Evolutionary conservation across 2,329 filamentous ascomycete genomes (phyloP), one percentile per base, ranked within the genome.

Genomic region (Pleurostoma richardsiae): DNA sequence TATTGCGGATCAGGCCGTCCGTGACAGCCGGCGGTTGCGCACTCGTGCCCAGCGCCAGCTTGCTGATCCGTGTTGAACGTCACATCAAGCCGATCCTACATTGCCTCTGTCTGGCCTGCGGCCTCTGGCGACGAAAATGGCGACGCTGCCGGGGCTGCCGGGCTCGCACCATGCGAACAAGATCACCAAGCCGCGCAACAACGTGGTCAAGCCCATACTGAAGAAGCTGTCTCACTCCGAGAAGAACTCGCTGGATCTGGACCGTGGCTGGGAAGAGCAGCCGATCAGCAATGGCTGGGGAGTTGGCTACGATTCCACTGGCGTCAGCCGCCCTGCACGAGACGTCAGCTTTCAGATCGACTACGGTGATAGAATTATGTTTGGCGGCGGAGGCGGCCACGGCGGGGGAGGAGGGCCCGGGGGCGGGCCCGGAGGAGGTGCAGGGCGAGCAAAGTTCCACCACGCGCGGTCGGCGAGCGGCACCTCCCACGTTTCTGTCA

Each of bases 181-280:
- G 56, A 62, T 67, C 49, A 64, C 68, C 57, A 80, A 80, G 60
- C 57, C 69, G 68, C 70, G 54, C 63, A 74, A 73, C 54, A 67
- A 67, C 49, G 68, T 69, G 49, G 76, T 81, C 52, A 83, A 82
- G 63, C 81, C 81, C 7, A 83, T 84, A 40, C 65, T 85, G 45
- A 82, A 82, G 62, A 83, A 82, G 60, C 60, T 77, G 49, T 65
- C 71, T 33, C 70, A 75, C 42, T 81, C 77, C 54, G 79, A 82
- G 53, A 82, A 82, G 67, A 82, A 73, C 57, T 84, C 81, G 41
- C 63, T 84, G 49, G 82, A 85, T 55, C 62, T 85, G 51, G 77
- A 83, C 59, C 74, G 80, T 40, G 70, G 72, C 26, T 80, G 78
- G 72, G 75, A 79, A 39, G 79, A 83, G 49, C 77, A 80, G 55